Base-by-base conservation (phyloP, 805 yeast genomes). In the Candida michaelii region DNA sequence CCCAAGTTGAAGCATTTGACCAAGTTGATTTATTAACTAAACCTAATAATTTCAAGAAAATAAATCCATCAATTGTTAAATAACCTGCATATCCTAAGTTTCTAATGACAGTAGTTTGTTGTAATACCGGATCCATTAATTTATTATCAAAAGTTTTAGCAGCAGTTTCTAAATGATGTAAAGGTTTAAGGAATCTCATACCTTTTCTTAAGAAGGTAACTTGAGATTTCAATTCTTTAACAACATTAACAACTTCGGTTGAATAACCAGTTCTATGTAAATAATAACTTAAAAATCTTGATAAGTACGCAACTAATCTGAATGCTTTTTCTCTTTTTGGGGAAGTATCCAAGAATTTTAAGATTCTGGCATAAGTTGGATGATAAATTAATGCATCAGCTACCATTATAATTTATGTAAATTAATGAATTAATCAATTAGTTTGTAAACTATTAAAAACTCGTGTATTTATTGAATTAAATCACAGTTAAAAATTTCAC, bases 241-340 rank as follows among this genome's bases (percentile, higher is more conserved):
- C 74, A 45, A 76, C 60, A 36, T 63, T 62, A 25, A 83, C 74
- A 6, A 71, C 50, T 40, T 71, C 74, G 42, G 59, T 59, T 21
- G 79, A 54, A 56, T 67, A 77, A 15, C 87, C 88, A 51, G 71
- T 66, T 53, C 82, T 76, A 35, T 72, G 71, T 39, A 78, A 71
- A 58, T 81, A 79, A 61, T 70, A 84, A 13, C 85, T 69, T 34
- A 88, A 63, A 61, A 90, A 85, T 46, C 95, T 73, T 10, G 88
- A 77, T 50, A 86, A 73, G 67, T 90, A 90, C 51, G 91, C 96
- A 36, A 87, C 75, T 42, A 85, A 66, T 52, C 97, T 82, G 56
- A 86, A 73, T 11, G 82, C 62, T 69, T 89, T 89, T 59, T 89
- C 97, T 52, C 96, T 76, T 45, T 91, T 91, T 30, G 82, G 71